Evolutionary conservation across 768 basidiomycete genomes (phyloP).

Genomic region (Solioccasus polychromus): DNA sequence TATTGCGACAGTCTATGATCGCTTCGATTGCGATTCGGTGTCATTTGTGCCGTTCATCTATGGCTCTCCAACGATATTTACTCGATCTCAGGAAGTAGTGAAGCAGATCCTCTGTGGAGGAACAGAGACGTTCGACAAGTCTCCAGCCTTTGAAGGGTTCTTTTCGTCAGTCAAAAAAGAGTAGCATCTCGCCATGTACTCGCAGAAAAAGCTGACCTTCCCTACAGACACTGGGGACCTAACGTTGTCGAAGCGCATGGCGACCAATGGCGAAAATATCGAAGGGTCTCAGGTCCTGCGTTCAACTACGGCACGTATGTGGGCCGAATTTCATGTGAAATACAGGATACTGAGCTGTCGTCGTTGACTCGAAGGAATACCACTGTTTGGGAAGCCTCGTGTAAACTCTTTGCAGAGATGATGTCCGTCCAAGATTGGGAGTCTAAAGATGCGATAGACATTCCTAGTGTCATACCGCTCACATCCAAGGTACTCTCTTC

Average conservation of each 20-base stretch:
- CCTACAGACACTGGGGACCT: conserved; percentile 22
- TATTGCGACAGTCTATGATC: conserved; percentile 8
- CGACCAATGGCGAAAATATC: conserved; percentile 19
- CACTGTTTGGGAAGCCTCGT: conserved; percentile 13
- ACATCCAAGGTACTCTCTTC: conserved; percentile 5
- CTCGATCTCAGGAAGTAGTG: conserved; percentile 16
- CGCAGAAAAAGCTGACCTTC: too few relatives aligned
- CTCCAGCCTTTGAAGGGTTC: not conserved
- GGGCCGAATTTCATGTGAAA: too few relatives aligned
- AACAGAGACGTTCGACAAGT: not conserved
- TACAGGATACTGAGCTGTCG: not conserved
- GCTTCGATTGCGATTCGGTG: conserved; percentile 12
- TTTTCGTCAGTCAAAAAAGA: conserved; percentile 1
- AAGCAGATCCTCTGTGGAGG: conserved; percentile 10
- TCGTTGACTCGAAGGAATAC: conserved; percentile 11
- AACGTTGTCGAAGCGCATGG: conserved; percentile 11
- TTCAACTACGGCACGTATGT: conserved; percentile 21
- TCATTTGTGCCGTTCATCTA: conserved; percentile 16
- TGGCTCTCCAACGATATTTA: conserved; percentile 13
- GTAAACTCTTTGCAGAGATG: conserved; percentile 16
- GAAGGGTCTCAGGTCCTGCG: conserved; percentile 15
- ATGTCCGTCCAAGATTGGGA: conserved; percentile 10
- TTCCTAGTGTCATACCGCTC: conserved; percentile 7
- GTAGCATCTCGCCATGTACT: too few relatives aligned
- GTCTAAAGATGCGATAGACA: conserved; percentile 7